These are phyloP conservation scores for Clarireedia homoeocarpa DNA, from an alignment of 2,329 filamentous ascomycete species.

Conservation along the genomic window DNA sequence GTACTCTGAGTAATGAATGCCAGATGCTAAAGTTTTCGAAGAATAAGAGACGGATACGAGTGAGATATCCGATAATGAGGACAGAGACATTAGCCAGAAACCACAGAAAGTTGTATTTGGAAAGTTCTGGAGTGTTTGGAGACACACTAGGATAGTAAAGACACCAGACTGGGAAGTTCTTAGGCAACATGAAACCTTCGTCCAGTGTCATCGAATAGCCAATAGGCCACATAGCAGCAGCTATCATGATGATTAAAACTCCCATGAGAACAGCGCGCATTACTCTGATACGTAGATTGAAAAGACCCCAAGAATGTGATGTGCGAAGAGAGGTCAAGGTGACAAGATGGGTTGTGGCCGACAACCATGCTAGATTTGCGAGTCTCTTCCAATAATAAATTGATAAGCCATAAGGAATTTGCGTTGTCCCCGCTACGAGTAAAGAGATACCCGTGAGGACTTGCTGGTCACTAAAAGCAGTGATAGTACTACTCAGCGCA, in stretches of 20 bases:
- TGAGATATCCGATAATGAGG: too few relatives aligned
- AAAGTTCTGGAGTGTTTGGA: too few relatives aligned
- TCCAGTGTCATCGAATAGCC: neutral
- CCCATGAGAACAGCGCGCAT: neutral
- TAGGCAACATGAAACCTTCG: too few relatives aligned
- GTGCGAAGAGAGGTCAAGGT: neutral
- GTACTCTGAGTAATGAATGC: too few relatives aligned
- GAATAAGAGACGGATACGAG: too few relatives aligned
- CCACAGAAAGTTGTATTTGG: too few relatives aligned
- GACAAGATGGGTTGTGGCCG: neutral
- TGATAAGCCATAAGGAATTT: neutral
- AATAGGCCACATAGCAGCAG: neutral
- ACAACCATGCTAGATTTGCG: neutral
- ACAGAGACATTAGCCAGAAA: too few relatives aligned
- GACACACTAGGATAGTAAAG: too few relatives aligned
- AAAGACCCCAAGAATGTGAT: neutral
- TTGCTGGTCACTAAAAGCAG: neutral
- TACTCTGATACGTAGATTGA: neutral
- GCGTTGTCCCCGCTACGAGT: neutral
- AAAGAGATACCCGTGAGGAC: neutral
- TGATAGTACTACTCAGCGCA: neutral
- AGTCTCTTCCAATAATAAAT: neutral
- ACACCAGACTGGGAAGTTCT: too few relatives aligned
- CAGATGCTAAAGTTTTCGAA: too few relatives aligned
- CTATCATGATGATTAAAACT: neutral